Evolutionary conservation across 2,329 filamentous ascomycete genomes (phyloP), one percentile per base, ranked within the genome.

Genomic region (Nakataea oryzae): DNA sequence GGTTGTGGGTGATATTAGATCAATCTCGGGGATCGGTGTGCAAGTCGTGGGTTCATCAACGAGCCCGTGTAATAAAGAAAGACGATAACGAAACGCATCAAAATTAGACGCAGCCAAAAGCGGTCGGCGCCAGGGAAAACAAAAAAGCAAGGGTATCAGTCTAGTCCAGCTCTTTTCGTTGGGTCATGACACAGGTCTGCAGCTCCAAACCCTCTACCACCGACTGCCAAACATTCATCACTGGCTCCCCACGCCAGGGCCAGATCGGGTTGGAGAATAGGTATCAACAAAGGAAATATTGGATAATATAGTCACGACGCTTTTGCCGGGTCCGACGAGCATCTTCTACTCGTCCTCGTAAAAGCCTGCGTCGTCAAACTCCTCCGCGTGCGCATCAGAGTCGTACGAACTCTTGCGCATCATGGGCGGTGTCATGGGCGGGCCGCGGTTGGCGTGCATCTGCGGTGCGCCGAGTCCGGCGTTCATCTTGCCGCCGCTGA

Each of bases 381-480:
- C 80, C 63, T 80, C 83, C 3, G 80, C 78, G 50, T 80, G 80
- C 8, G 85, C 85, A 70, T 88, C 85, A 32, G 78, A 78, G 69
- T 88, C 85, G 70, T 87, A 88, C 34, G 77, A 78, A 63, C 78
- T 79, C 41, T 79, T 72, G 41, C 76, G 77, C 81, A 85, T 83
- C 81, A 87, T 86, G 0, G 83, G 83, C 30, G 85, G 84, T 62
- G 85, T 87, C 64, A 81, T 75, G 7, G 81, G 82, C 56, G 61
- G 65, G 70, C 67, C 67, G 69, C 64, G 69, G 66, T 65, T 74
- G 71, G 73, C 72, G 28, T 73, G 76, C 27, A 75, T 76, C 61
- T 76, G 75, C 1, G 82, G 78, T 14, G 78, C 80, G 30, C 70
- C 60, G 26, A 29, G 62, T 30, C 71, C 70, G 27, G 70, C 67